These are phyloP conservation scores for Lathyrus sativus DNA, from an alignment of 306 rosid genomes.

Conservation along the genomic window DNA sequence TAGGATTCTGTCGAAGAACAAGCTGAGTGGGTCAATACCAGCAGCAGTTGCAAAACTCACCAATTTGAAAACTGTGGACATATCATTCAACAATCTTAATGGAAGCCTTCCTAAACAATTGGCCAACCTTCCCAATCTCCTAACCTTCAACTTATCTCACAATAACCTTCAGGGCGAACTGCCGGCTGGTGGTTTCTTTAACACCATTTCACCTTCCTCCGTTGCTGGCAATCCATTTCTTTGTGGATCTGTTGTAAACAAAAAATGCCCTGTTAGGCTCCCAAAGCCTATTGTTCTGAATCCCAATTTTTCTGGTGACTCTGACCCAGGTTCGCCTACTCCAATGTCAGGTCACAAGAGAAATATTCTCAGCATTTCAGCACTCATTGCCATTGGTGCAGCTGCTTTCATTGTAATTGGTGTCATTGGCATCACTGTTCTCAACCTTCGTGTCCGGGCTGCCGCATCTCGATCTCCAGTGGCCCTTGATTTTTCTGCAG, in stretches of 20 bases:
- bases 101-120: conserved; percentile 87
- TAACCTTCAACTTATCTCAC: conserved; percentile 84
- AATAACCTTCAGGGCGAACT: conserved; percentile 92
- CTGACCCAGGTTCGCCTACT: conserved; percentile 53
- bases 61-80: conserved; percentile 71
- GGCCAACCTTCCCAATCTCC: conserved; percentile 81
- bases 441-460: conserved; percentile 82
- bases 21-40: conserved; percentile 68
- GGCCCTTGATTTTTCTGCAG: conserved; percentile 74
- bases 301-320: conserved; percentile 79
- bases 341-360: conserved; percentile 65
- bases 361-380: conserved; percentile 94
- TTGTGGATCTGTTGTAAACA: conserved; percentile 86
- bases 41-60: conserved; percentile 71
- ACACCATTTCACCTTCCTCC: conserved; percentile 76
- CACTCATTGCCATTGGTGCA: conserved; percentile 97
- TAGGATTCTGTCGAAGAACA: conserved; percentile 74
- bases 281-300: conserved; percentile 97
- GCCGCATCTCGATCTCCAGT: conserved; percentile 56
- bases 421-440: conserved; percentile 88
- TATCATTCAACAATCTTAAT: conserved; percentile 71
- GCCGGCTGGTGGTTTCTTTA: conserved; percentile 89
- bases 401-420: conserved; percentile 93
- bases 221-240: conserved; percentile 84
- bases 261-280: conserved; percentile 78